These are phyloP conservation scores for Funneliformis caledonium DNA, from an alignment of 371 early-diverging fungal species.

Conservation along the genomic window DNA sequence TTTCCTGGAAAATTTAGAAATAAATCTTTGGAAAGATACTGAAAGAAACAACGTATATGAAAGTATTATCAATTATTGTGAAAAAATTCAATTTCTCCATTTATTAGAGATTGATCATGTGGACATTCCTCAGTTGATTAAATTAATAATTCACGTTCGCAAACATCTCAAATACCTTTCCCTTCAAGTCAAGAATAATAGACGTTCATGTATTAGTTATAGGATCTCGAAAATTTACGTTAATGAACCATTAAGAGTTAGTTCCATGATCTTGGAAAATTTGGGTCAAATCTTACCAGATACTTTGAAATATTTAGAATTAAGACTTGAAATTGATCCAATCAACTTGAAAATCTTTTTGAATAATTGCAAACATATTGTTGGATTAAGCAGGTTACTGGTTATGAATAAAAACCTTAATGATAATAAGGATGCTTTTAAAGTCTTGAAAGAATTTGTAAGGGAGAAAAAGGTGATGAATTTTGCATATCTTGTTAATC, in stretches of 20 bases:
- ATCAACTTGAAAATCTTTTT: not conserved
- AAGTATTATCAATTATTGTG: not conserved
- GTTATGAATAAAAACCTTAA: not conserved
- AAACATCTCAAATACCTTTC: not conserved
- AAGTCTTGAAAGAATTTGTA: not conserved
- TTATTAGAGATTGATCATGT: not conserved
- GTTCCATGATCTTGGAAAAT: not conserved
- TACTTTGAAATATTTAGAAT: not conserved
- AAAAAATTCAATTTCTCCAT: not conserved
- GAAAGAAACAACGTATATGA: not conserved
- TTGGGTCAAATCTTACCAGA: not conserved
- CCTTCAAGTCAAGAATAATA: not conserved
- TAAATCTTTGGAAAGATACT: not conserved
- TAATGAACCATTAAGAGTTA: not conserved
- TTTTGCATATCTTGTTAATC: not conserved
- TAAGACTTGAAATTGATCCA: not conserved
- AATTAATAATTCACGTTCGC: not conserved
- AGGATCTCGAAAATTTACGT: not conserved
- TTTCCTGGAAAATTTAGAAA: not conserved
- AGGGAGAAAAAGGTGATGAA: not conserved
- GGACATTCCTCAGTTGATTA: not conserved
- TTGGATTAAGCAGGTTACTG: not conserved
- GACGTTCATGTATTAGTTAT: too few species aligned
- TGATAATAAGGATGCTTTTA: not conserved
- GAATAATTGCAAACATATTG: not conserved